Evolutionary conservation across 176 grass and related monocot genomes (phyloP).

Genomic region (Cenchrus americanus): DNA sequence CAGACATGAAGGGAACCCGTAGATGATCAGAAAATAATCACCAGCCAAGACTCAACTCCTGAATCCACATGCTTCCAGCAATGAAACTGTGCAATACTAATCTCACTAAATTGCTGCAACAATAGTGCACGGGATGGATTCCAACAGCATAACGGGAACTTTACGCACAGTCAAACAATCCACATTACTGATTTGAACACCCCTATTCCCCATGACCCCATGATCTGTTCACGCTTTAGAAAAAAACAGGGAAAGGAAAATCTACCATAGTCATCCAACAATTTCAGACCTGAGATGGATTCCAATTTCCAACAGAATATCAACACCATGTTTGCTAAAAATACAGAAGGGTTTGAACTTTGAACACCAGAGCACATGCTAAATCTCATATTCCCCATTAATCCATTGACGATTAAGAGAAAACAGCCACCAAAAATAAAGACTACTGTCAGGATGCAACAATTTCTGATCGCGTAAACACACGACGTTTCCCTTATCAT

Average conservation of each 20-base stretch:
- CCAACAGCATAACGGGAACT: not conserved
- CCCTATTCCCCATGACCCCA: not conserved
- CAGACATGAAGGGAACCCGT: not conserved
- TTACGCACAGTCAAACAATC: not conserved
- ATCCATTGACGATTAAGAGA: not conserved
- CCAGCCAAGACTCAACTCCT: not conserved
- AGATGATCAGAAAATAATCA: not conserved
- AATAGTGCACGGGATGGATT: not conserved
- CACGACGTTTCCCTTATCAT: too few relatives aligned
- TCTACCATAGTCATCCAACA: not conserved
- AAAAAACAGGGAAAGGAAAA: not conserved
- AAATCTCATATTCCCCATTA: not conserved
- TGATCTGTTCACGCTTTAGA: not conserved
- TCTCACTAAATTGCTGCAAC: not conserved
- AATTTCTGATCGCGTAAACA: not conserved
- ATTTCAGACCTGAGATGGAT: not conserved
- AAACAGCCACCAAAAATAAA: not conserved
- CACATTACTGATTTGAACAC: not conserved
- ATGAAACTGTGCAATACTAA: not conserved
- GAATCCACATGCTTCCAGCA: not conserved
- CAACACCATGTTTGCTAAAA: not conserved
- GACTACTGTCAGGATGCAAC: not conserved
- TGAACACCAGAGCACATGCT: constrained; percentile 12
- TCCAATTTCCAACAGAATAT: not conserved
- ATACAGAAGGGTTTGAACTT: not conserved